Base-by-base conservation (phyloP, 352 stramenopile species). In the Phytophthora melonis region DNA sequence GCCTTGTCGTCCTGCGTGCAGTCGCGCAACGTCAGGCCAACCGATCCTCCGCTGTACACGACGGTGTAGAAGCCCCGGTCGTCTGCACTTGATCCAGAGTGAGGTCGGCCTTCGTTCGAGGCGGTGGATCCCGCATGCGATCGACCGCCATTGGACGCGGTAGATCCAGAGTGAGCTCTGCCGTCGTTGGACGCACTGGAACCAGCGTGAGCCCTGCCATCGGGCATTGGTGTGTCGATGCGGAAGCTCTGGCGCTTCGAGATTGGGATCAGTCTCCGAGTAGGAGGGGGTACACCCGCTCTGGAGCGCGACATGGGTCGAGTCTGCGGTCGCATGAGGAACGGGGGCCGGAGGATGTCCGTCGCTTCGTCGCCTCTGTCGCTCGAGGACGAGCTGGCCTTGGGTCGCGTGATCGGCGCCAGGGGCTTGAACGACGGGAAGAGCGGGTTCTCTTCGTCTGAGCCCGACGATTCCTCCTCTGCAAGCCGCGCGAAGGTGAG, bases 41-140 rank as follows among this genome's bases (percentile, higher is more conserved):
- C 75, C 13, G 78, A 58, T 11, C 83, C 83, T 30, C 87, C 87
- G 34, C 69, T 77, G 72, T 90, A 94, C 58, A 83, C 61, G 61
- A 93, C 78, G 52, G 87, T 90, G 74, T 90, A 94, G 67, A 93
- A 93, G 3, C 78, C 67, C 36, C 83, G 73, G 55, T 86, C 83
- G 58, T 81, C 67, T 23, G 72, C 71, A 47, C 56, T 77, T 19
- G 63, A 74, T 49, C 63, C 59, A 5, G 58, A 58, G 13, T 78
- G 70, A 5, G 68, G 62, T 60, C 36, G 47, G 13, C 63, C 57
- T 56, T 69, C 53, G 23, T 66, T 72, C 43, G 66, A 78, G 23
- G 41, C 50, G 23, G 61, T 74, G 19, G 75, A 74, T 49, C 60
- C 55, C 27, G 68, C 62, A 16, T 55, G 67, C 52, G 68, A 47